Base-by-base conservation (phyloP, 208 protist species). In the Trypanosoma brucei region DNA sequence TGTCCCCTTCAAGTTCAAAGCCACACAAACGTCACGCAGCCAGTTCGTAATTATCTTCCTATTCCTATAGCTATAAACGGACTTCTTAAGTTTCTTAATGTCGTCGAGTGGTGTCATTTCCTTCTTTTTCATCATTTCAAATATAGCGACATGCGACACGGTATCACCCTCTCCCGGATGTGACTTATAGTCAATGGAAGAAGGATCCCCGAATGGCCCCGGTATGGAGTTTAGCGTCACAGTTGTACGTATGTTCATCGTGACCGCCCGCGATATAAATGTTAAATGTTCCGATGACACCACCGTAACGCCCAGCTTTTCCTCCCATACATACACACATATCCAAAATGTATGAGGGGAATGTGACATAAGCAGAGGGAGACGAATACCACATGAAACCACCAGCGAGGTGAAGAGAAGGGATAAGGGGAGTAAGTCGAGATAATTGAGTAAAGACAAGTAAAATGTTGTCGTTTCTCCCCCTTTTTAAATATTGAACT, bases 11-110 rank as follows among this genome's bases (percentile, higher is more conserved):
- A 94, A 75, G 54, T 83, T 63, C 56, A 91, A 90, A 3, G 81
- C 82, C 31, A 70, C 66, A 52, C 84, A 94, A 13, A 91, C 87
- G 62, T 94, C 87, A 33, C 87, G 79, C 37, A 94, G 65, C 84
- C 87, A 94, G 11, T 75, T 68, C 11, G 84, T 86, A 66, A 94
- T 89, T 64, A 90, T 88, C 56, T 75, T 75, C 48, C 87, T 77
- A 62, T 94, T 94, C 49, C 89, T 91, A 65, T 78, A 88, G 61
- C 76, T 88, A 72, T 90, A 94, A 45, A 94, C 81, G 65, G 80
- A 75, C 51, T 76, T 72, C 50, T 91, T 89, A 14, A 94, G 67
- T n/a, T 86, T 55, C 44, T 68, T 84, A 38, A 94, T 83, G 69
- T 85, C 75, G 2, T 72, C 9, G 30, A 94, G 60, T 31, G 87